Base-by-base conservation (phyloP, 2,329 filamentous ascomycete genomes). In the Fusarium xylarioides region DNA sequence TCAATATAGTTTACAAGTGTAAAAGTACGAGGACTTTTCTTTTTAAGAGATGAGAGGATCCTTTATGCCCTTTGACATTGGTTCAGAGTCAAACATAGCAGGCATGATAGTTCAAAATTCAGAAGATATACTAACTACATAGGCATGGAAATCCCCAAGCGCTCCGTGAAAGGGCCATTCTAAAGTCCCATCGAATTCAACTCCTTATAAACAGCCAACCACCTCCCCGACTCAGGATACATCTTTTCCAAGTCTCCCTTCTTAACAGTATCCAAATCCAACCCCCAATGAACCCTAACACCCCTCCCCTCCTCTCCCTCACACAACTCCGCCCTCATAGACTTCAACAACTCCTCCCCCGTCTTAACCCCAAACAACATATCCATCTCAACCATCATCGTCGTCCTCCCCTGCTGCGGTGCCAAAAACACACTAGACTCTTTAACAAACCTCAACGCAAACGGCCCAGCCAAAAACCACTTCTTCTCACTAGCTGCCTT, bases 61-160 rank as follows among this genome's bases (percentile, higher is more conserved):
- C 0, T 30, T 12, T 2, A 11, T 0, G 14, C 1, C 1, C 19
- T 49, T 16, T 8, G 4, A 16, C 4, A 49, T 9, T 32, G 8
- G 0, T 0, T 3, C 0, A 23, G 2, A 23, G 1, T 14, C 10
- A 5, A 34, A 8, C 3, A 19, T 23, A 6, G 11, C 21, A 8
- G 5, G 7, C 0, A 12, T 12, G 7, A 5, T 3, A 12, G 2
- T 6, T 26, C 12, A 0, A 3, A 2, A 12, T 8, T 18, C 3
- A 26, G 14, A 12, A 26, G 2, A 1, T 1, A 34, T 16, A 2
- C 23, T 37, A 37, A 11, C 11, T 43, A 43, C 16, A 16, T 38
- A 2, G 55, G 43, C 55, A 50, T 50, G 11, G 55, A 58, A 16
- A 58, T 58, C 8, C 43, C 55, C 2, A 58, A 14, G 2, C 55